Conservation (phyloP, 805 yeast species). For the Zygosaccharomyces bisporus region DNA sequence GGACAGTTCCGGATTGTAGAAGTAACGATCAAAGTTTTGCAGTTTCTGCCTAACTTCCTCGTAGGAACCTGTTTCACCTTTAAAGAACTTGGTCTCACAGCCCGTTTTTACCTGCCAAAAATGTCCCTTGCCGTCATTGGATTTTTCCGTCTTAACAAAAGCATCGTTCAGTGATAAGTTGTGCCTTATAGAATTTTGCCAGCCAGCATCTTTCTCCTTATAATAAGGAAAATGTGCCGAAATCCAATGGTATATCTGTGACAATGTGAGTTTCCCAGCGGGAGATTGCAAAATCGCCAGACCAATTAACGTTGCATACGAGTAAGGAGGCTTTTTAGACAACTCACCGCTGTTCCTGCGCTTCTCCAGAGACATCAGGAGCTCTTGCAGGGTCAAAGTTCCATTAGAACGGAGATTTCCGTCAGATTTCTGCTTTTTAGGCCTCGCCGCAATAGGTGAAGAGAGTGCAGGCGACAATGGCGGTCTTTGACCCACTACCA, state of each 20-base stretch:
- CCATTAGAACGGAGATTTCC: conserved; percentile 32
- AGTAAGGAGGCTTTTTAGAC: conserved; percentile 75
- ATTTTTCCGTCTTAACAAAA: conserved; percentile 80
- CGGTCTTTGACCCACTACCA: conserved; percentile 2
- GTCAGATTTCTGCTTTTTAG: conserved; percentile 31
- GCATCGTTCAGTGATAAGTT: conserved; percentile 91
- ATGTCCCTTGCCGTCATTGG: conserved; percentile 82
- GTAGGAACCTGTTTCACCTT: conserved; percentile 37
- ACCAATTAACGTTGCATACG: conserved; percentile 90
- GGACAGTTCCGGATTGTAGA: conserved; percentile 4
- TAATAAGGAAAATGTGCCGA: conserved; percentile 80
- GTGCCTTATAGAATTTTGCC: conserved; percentile 98
- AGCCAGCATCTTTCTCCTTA: conserved; percentile 80
- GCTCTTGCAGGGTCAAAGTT: conserved; percentile 30
- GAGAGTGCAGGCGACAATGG: conserved; percentile 35
- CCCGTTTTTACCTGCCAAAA: conserved; percentile 91
- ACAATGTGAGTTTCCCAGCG: conserved; percentile 61
- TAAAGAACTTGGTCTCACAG: conserved; percentile 73
- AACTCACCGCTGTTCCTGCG: conserved; percentile 18
- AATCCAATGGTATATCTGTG: conserved; percentile 92
- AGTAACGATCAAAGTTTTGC: conserved; percentile 19
- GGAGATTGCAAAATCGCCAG: conserved; percentile 87
- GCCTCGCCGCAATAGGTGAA: conserved; percentile 32
- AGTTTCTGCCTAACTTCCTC: conserved; percentile 25
- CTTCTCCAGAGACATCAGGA: conserved; percentile 25